These are phyloP conservation scores for Lachancea sp. DNA, from an alignment of 805 yeast species.

Conservation along the genomic window DNA sequence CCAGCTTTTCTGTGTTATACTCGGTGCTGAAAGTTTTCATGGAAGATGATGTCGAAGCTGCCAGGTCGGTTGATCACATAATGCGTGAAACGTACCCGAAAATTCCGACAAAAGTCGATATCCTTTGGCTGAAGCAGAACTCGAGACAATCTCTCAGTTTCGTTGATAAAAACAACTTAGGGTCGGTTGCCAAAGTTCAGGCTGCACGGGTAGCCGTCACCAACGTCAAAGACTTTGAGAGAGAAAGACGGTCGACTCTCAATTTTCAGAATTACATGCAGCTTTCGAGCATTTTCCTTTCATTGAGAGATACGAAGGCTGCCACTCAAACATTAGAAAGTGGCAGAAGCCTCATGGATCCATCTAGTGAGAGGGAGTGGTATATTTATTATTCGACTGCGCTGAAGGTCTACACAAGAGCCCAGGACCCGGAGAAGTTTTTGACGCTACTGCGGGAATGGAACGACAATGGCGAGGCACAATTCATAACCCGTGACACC, in stretches of 20 bases:
- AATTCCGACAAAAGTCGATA: conserved; percentile 21
- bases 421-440: conserved; percentile 13
- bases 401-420: conserved; percentile 15
- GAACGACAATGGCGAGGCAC: conserved; percentile 19
- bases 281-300: conserved; percentile 15
- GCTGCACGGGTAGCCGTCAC: conserved; percentile 4
- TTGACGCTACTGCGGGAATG: conserved; percentile 19
- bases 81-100: conserved; percentile 12
- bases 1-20: conserved; percentile 19
- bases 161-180: neutral
- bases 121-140: conserved; percentile 20
- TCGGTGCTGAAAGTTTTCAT: conserved; percentile 17
- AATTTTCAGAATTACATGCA: conserved; percentile 23
- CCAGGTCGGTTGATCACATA: conserved; percentile 15
- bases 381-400: conserved; percentile 19
- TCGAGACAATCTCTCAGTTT: conserved; percentile 6
- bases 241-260: conserved; percentile 9
- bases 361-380: conserved; percentile 17
- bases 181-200: neutral
- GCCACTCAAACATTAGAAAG: conserved; percentile 9
- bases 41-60: conserved; percentile 13
- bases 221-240: conserved; percentile 15
- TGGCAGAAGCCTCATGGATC: conserved; percentile 11
- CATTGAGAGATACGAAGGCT: conserved; percentile 11
- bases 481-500: conserved; percentile 15